A percentile compares a stretch with the other conserved stretches of the same genome.
Conservation (phyloP, 106 monocot genomes). For the Allium cepa region DNA sequence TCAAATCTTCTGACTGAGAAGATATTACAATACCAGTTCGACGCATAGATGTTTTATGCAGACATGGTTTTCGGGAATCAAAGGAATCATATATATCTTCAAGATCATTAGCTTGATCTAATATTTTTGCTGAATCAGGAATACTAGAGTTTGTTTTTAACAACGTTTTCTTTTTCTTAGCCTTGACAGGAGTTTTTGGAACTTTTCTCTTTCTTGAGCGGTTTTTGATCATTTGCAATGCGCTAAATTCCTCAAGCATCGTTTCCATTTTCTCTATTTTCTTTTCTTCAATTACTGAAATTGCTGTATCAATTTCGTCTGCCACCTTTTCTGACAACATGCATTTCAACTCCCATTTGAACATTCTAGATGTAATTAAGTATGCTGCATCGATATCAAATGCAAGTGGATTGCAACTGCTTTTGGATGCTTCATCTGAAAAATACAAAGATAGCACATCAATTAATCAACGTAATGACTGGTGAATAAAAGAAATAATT, state of each 20-base stretch:
- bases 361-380: conserved; percentile 32
- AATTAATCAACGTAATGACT: too few relatives aligned
- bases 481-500: too few relatives aligned
- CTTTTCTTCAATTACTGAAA: conserved; percentile 34
- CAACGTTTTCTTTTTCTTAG: conserved; percentile 17
- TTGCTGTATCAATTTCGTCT: conserved; percentile 45
- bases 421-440: conserved; percentile 24
- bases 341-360: conserved; percentile 66
- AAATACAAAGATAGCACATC: background rate
- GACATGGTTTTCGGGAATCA: conserved; percentile 19
- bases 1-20: conserved; percentile 60
- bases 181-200: conserved; percentile 8
- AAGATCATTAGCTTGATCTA: conserved; percentile 23
- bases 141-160: conserved; percentile 19
- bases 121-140: conserved; percentile 18
- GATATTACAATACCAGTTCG: conserved; percentile 32
- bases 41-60: conserved; percentile 22
- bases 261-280: conserved; percentile 1
- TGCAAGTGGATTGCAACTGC: conserved; percentile 24
- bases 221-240: conserved; percentile 10
- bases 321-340: conserved; percentile 54
- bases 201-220: conserved; percentile 6
- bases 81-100: conserved; percentile 37
- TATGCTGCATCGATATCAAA: conserved; percentile 73
- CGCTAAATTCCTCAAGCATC: conserved; percentile 2